Evolutionary conservation across 2,329 filamentous ascomycete species (phyloP).

Genomic region (Mycocentrospora acerina): DNA sequence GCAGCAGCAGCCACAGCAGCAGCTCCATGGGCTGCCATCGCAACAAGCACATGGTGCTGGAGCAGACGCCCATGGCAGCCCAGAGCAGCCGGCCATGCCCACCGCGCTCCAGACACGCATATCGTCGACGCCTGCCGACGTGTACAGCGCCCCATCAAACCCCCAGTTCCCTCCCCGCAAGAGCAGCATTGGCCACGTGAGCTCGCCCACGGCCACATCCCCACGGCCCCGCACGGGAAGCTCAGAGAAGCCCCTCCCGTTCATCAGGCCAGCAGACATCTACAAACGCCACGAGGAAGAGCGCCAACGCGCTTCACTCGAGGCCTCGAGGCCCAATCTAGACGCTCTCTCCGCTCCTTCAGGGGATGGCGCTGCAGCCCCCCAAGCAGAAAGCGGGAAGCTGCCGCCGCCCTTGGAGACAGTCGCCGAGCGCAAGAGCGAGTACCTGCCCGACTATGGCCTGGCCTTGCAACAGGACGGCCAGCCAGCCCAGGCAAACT

Average conservation of each 20-base stretch:
- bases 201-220: conserved; percentile 24
- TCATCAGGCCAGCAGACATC: conserved; percentile 74
- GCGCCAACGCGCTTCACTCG: conserved; percentile 57
- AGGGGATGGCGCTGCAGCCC: conserved; percentile 21
- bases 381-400: conserved; percentile 22
- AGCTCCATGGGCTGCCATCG: too few species aligned
- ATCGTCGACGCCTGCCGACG: conserved; percentile 41
- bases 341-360: conserved; percentile 49
- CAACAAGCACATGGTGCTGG: conserved; percentile 30
- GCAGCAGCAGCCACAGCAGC: conserved; percentile 15
- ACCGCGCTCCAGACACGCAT: conserved; percentile 50
- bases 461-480: conserved; percentile 9
- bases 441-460: conserved; percentile 54
- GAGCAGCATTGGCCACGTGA: conserved; percentile 58
- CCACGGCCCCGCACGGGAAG: conserved; percentile 29
- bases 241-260: conserved; percentile 58
- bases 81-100: conserved; percentile 51
- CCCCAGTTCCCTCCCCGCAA: conserved; percentile 61
- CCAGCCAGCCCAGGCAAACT: conserved; percentile 8
- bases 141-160: conserved; percentile 28
- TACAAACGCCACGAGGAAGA: conserved; percentile 73
- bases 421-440: conserved; percentile 61
- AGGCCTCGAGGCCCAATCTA: conserved; percentile 59
- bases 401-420: conserved; percentile 48
- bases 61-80: conserved; percentile 34